Conservation (phyloP, 306 rosid genomes). For the Delonix regia region DNA sequence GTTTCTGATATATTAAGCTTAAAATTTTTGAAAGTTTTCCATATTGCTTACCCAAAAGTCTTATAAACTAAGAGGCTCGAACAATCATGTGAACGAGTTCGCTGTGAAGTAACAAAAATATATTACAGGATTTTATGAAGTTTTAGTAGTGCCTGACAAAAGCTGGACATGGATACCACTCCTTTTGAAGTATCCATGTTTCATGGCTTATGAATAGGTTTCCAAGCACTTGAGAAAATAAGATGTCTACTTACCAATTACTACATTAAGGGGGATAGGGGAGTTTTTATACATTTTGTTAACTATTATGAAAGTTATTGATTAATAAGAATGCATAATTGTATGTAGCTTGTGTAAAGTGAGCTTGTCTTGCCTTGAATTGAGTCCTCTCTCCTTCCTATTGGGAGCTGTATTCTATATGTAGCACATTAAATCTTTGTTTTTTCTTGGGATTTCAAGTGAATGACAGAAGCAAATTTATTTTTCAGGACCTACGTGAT, state of each 20-base stretch:
- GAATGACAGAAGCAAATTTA: background rate
- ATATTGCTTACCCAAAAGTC: background rate
- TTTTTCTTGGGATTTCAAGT: background rate
- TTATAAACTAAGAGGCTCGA: background rate
- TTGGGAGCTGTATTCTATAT: background rate
- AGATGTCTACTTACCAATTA: background rate
- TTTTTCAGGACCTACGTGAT: background rate
- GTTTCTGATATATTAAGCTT: background rate
- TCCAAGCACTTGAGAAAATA: background rate
- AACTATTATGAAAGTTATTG: background rate
- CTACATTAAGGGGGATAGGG: background rate
- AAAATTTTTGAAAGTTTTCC: background rate
- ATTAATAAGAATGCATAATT: constrained; percentile 1
- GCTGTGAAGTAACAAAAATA: background rate
- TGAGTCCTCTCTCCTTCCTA: background rate
- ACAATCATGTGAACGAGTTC: background rate
- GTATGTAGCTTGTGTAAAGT: background rate
- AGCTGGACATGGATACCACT: background rate
- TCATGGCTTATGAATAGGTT: background rate
- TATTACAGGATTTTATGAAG: too few species aligned
- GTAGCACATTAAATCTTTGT: background rate
- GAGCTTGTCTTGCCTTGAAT: background rate
- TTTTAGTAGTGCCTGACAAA: background rate
- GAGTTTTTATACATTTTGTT: constrained; percentile 2
- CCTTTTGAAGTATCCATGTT: background rate